These are phyloP conservation scores for Eucalyptus melliodora DNA, from an alignment of 345 rosid genomes.

Conservation along the genomic window DNA sequence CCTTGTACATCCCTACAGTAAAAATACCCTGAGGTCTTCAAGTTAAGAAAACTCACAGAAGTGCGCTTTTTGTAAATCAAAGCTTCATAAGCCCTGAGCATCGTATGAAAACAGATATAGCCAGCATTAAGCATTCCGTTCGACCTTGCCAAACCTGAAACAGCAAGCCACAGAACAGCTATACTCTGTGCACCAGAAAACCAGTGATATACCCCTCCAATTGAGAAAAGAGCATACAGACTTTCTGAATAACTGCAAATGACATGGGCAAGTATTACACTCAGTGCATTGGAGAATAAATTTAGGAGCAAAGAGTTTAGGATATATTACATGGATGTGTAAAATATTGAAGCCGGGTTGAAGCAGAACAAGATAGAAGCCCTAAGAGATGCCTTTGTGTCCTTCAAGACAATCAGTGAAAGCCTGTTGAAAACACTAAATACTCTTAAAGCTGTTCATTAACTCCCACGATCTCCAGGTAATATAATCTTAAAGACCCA, in stretches of 20 bases:
- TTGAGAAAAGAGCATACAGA: conserved; percentile 56
- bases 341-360: conserved; percentile 87
- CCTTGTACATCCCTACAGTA: neutral
- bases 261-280: neutral
- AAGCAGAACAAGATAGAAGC: conserved; percentile 79
- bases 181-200: conserved; percentile 41
- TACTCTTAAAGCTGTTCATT: neutral
- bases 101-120: conserved; percentile 74
- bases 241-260: conserved; percentile 80
- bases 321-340: conserved; percentile 61
- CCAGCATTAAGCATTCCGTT: conserved; percentile 96
- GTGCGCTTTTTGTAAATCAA: conserved; percentile 20
- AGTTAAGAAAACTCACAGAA: conserved; percentile 33
- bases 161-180: conserved; percentile 68
- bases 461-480: neutral
- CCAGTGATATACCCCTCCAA: conserved; percentile 76
- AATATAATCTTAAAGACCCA: neutral
- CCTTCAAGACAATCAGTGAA: conserved; percentile 60
- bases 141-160: conserved; percentile 87
- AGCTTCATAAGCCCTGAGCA: conserved; percentile 68
- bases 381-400: conserved; percentile 44
- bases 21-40: neutral
- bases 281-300: neutral
- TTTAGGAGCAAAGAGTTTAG: neutral
- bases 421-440: conserved; percentile 41